phyloP scores from a whole-genome alignment of 2,329 filamentous ascomycete genomes.

The Epichloe sp. region DNA sequence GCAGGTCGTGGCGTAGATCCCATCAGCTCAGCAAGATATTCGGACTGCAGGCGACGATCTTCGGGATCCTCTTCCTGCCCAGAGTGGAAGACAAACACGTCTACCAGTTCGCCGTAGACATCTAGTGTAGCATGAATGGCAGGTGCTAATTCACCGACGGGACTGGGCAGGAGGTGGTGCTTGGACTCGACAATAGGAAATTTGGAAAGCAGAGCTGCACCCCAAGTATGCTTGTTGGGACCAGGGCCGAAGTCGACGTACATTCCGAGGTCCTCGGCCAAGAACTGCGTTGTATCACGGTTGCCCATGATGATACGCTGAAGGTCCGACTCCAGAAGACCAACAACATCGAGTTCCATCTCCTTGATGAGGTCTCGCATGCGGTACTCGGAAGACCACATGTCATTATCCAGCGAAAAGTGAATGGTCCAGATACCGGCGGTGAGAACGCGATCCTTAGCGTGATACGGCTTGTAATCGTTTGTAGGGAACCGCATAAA shows the following conservation, averaged over 20 bases:
- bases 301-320: constrained; percentile 99
- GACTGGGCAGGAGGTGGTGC: constrained; percentile 85
- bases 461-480: constrained; percentile 82
- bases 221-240: constrained; percentile 99
- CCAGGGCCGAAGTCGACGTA: constrained; percentile 96
- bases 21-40: constrained; percentile 84
- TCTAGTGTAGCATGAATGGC: constrained; percentile 95
- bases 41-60: constrained; percentile 72
- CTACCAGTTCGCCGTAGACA: constrained; percentile 77
- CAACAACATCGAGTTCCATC: constrained; percentile 91
- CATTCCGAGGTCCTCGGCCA: constrained; percentile 95
- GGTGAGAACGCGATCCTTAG: constrained; percentile 74
- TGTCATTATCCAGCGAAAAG: constrained; percentile 94
- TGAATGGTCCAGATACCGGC: constrained; percentile 98
- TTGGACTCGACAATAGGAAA: constrained; percentile 97
- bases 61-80: constrained; percentile 95
- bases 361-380: constrained; percentile 87
- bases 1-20: constrained; percentile 65
- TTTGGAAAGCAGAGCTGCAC: constrained; percentile 81
- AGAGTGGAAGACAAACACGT: constrained; percentile 97
- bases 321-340: constrained; percentile 83
- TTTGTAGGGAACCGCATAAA: constrained; percentile 88
- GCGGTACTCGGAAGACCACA: constrained; percentile 94
- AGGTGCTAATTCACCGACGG: constrained; percentile 86
- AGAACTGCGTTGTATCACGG: constrained; percentile 85